Evolutionary conservation across 495 filamentous ascomycete species (phyloP), one percentile per base, ranked within the genome.

Genomic region (Tuber microsphaerosporum): DNA sequence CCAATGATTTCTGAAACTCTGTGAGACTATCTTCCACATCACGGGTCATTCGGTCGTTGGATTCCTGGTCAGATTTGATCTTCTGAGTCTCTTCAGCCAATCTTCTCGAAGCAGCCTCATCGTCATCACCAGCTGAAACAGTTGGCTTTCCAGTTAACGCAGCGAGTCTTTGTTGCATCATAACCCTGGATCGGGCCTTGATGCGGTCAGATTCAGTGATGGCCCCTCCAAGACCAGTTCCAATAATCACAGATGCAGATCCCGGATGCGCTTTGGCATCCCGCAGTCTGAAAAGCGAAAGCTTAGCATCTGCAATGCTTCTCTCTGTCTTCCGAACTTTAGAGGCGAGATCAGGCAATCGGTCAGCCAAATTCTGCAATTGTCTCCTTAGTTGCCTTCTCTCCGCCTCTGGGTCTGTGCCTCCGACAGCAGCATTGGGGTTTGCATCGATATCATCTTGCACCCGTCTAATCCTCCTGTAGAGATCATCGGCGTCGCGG

Each of bases 121-220:
- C 87, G 75, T 92, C 89, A 51, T 88, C 87, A 71, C 84, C 85
- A 17, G 86, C 84, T 20, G 86, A 84, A 34, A 90, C 88, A 41
- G 90, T 84, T 77, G 93, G 92, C 82, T 90, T 91, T 51, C 96
- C 96, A 69, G 93, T 92, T 78, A 99, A 85, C 51, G 94, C 94
- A 71, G 96, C 96, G 79, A 94, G 92, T 65, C 94, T 91, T 76
- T 97, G 94, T 85, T 98, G 94, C 95, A 99, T 97, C 89, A 97
- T 95, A 56, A 94, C 94, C 84, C 93, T 97, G 45, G 96, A 94
- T 71, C 94, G 90, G 37, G 96, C 96, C 84, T 97, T 97, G 71
- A 98, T 89, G 42, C 94, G 88, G 84, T 99, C 96, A 0, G 93
- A 91, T 84, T 99, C 96, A 37, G 96, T 99, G 69, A 99, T 87